phyloP scores from a whole-genome alignment of 352 stramenopile genomes.

The Phytophthora boehmeriae region DNA sequence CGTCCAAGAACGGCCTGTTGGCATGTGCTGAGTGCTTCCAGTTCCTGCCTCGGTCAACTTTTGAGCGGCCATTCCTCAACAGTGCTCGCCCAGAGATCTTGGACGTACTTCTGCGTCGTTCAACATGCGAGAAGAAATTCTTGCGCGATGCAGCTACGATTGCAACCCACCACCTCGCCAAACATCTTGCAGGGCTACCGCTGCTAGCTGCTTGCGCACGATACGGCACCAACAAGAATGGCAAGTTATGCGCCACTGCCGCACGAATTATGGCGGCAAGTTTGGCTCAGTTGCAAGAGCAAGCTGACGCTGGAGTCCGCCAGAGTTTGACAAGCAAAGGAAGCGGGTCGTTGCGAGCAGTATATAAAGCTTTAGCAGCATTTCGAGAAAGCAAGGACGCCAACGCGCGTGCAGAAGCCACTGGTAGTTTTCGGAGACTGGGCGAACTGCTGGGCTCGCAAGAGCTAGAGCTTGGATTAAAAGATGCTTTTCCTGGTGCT shows the following conservation, averaged over 20 bases:
- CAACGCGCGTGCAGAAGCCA: conserved; percentile 44
- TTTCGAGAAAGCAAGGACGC: conserved; percentile 61
- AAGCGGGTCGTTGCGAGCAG: conserved; percentile 14
- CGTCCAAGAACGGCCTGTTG: conserved; percentile 76
- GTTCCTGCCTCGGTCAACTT: conserved; percentile 28
- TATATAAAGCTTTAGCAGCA: conserved; percentile 47
- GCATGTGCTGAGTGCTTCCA: conserved; percentile 68
- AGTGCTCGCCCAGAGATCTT: conserved; percentile 35
- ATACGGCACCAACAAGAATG: conserved; percentile 68
- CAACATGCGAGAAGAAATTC: conserved; percentile 77
- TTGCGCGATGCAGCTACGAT: conserved; percentile 59
- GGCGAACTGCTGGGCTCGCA: conserved; percentile 41
- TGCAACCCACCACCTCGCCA: conserved; percentile 45
- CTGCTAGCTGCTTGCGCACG: conserved; percentile 44
- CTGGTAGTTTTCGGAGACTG: conserved; percentile 48
- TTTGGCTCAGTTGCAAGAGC: conserved; percentile 34
- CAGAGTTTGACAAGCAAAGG: conserved; percentile 5
- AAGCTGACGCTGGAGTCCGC: conserved; percentile 7
- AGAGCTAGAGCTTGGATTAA: conserved; percentile 36
- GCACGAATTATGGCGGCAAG: conserved; percentile 47
- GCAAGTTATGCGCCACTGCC: conserved; percentile 56
- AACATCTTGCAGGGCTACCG: conserved; percentile 42
- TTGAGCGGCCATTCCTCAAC: conserved; percentile 28
- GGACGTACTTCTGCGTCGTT: conserved; percentile 65
- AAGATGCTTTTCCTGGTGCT: conserved; percentile 27